These are phyloP conservation scores for Coriaria nepalensis DNA, from an alignment of 306 rosid species.

Conservation along the genomic window DNA sequence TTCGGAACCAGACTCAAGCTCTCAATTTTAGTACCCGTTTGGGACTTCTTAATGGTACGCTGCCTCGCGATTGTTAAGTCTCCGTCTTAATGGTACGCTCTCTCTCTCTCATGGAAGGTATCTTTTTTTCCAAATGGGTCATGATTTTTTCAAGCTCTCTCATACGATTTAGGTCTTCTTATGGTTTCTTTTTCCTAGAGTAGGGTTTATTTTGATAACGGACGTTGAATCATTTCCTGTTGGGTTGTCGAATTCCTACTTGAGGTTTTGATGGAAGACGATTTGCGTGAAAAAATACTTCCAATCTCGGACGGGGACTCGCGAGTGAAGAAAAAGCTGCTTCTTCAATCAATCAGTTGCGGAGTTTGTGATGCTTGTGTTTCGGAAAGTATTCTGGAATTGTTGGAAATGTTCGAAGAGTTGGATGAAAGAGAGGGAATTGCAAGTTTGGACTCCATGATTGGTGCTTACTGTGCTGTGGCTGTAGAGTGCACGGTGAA, in stretches of 20 bases:
- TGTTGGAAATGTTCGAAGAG: conserved; percentile 36
- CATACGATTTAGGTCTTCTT: no score
- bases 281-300: conserved; percentile 18
- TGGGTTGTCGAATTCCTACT: conserved; percentile 57
- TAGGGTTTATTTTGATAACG: conserved; percentile 6
- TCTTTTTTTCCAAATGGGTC: no score
- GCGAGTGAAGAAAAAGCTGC: conserved; percentile 43
- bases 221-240: conserved; percentile 32
- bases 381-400: conserved; percentile 30
- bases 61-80: no score
- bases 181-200: background rate
- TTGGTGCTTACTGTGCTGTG: conserved; percentile 50
- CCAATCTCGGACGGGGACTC: conserved; percentile 32
- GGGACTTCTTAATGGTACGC: no score
- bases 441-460: conserved; percentile 20
- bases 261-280: conserved; percentile 31
- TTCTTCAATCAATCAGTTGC: conserved; percentile 45
- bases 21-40: no score
- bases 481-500: conserved; percentile 63
- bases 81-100: no score
- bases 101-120: no score
- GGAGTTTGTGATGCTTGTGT: conserved; percentile 24
- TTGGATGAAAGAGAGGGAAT: conserved; percentile 20
- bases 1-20: no score
- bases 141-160: no score